Evolutionary conservation across 768 basidiomycete species (phyloP), one percentile per base, ranked within the genome.

Genomic region (Tricholoma flavovirens): DNA sequence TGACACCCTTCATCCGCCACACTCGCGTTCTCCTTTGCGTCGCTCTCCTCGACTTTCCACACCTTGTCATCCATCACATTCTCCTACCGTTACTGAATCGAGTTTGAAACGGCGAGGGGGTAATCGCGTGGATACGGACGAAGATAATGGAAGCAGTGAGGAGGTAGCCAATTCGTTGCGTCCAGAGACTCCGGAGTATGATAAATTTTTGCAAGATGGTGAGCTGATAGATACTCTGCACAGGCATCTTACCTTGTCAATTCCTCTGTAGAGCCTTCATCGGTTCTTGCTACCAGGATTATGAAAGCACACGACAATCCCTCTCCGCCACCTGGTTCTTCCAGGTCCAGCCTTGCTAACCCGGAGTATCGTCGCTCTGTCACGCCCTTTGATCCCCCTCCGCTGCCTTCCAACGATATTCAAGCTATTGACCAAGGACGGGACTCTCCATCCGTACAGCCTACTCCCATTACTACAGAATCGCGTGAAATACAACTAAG

Each of bases 251-350:
- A 33, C 53, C 49, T 56, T 46, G 45, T 61, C 51, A 54, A 60
- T 50, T 10, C 40, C 35, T 42, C n/a, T 21, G 15, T 59, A 82
- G 88, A 90, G 64, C 87, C 87, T 8, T 80, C 87, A 2, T 85
- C 86, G 54, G 76, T 77, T 4, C 72, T 91, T 49, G 89, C 85
- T 30, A 80, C 73, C 59, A 83, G 71, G 69, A 81, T 91, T 46
- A 77, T 86, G 45, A 77, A 82, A 50, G 88, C 89, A 51, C 80
- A 82, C 56, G 83, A 83, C 62, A 91, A 91, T 62, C 89, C 89
- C 15, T 90, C 88, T 15, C 88, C 88, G 15, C 74, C 75, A 29
- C 75, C 75, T 26, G 56, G 46, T 30, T 55, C 60, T 53, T 40
- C 62, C 33, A 32, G 42, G 46, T 26, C 53, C 30, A 29, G 26